Evolutionary conservation across 306 rosid species (phyloP).

Genomic region (Prosopis cineraria): DNA sequence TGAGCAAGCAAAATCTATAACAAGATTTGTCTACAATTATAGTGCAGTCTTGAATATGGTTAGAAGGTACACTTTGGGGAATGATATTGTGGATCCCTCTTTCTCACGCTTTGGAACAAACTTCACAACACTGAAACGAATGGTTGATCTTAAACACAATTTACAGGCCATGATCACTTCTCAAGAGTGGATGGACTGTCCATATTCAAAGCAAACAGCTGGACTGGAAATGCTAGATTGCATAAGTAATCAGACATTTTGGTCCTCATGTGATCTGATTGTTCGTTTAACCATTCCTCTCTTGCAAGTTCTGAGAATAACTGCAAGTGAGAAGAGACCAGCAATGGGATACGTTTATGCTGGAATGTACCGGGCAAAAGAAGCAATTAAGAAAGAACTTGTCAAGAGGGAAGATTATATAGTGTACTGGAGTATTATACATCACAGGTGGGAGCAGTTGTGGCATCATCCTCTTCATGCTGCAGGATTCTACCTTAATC

Average conservation of each 20-base stretch:
- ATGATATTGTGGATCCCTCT: constrained; percentile 75
- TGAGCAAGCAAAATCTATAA: constrained; percentile 77
- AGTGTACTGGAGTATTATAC: constrained; percentile 87
- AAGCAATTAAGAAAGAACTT: constrained; percentile 78
- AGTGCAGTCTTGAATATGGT: constrained; percentile 72
- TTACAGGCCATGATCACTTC: constrained; percentile 86
- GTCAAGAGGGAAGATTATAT: constrained; percentile 73
- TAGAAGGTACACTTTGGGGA: constrained; percentile 73
- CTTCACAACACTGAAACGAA: constrained; percentile 72
- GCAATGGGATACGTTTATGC: constrained; percentile 86
- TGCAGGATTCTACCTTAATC: constrained; percentile 89
- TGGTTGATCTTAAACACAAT: constrained; percentile 79
- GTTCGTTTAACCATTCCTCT: constrained; percentile 72
- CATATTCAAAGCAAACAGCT: constrained; percentile 75
- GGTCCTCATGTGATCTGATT: constrained; percentile 79
- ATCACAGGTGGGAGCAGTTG: constrained; percentile 80
- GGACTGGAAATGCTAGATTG: constrained; percentile 82
- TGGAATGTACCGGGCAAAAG: constrained; percentile 81
- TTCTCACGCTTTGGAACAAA: constrained; percentile 59
- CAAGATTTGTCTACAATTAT: constrained; percentile 81
- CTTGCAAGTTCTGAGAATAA: constrained; percentile 66
- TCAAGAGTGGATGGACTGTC: constrained; percentile 86
- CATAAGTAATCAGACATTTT: constrained; percentile 72
- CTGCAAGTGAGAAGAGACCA: constrained; percentile 73
- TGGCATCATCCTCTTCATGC: constrained; percentile 85